Evolutionary conservation across 164 flowering plant genomes (phyloP).

Genomic region (Magnolia sinica): DNA sequence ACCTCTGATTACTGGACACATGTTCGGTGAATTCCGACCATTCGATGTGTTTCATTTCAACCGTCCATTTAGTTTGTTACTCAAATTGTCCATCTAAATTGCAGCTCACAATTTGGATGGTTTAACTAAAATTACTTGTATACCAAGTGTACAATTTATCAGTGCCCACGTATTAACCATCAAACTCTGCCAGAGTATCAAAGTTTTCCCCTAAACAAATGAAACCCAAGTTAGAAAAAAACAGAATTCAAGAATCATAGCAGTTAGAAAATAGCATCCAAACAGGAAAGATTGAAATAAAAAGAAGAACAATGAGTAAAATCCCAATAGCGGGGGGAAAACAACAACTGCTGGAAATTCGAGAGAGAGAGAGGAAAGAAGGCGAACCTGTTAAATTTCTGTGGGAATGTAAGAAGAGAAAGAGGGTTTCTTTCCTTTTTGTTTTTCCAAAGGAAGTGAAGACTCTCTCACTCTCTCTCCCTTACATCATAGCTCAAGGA

Average conservation of each 20-base stretch:
- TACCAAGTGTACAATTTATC: neutral
- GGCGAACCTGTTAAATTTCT: no score
- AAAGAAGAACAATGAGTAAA: neutral
- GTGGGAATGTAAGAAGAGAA: neutral
- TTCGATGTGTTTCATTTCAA: no score
- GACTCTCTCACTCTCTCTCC: neutral
- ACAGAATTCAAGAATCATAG: neutral
- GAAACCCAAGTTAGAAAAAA: neutral
- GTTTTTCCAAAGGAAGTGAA: neutral
- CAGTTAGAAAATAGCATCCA: neutral
- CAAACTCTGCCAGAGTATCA: neutral
- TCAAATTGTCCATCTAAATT: no score
- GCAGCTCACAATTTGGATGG: neutral
- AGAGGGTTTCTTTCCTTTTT: neutral
- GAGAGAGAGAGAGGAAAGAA: constrained; percentile 13
- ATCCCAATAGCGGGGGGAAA: neutral
- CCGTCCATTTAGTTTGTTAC: no score
- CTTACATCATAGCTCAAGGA: constrained; percentile 11
- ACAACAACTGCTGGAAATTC: neutral
- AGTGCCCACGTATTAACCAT: neutral
- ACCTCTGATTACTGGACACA: no score
- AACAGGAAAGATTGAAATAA: neutral
- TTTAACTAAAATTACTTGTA: neutral
- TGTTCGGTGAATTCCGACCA: no score
- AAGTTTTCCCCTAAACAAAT: neutral